Percentiles rank a stretch among this genome's conserved stretches.
Conservation (phyloP, 1,284 basidiomycete genomes). For the Papiliotrema laurentii region DNA sequence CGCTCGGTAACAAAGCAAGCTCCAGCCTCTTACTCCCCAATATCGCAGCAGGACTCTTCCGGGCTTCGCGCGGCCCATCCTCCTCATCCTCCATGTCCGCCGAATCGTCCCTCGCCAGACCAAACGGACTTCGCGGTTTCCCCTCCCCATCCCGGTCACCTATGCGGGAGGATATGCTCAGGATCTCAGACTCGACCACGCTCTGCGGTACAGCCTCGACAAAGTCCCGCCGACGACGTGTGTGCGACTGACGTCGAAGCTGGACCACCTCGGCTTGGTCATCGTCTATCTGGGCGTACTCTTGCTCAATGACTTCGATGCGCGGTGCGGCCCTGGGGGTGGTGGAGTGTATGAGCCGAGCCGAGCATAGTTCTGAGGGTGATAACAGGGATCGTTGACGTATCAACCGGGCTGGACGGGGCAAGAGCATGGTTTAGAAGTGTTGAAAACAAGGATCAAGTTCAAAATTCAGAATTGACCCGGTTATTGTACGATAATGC, state of each 20-base stretch:
- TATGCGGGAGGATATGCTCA: not conserved
- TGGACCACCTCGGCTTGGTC: not conserved
- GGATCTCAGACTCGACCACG: not conserved
- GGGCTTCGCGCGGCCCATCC: conserved; percentile 48
- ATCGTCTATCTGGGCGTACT: not conserved
- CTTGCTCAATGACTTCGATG: not conserved
- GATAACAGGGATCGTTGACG: not conserved
- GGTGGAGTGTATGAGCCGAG: not conserved
- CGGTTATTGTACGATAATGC: no score
- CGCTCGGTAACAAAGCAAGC: conserved; percentile 62
- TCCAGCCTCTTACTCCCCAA: conserved; percentile 71
- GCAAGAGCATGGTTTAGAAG: not conserved
- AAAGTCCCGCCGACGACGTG: not conserved
- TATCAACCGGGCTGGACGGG: not conserved
- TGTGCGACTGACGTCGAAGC: no score
- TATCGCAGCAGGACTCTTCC: conserved; percentile 73
- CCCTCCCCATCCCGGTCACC: not conserved
- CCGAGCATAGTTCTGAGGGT: not conserved
- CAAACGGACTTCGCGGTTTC: not conserved
- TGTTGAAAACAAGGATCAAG: no score
- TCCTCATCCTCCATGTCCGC: conserved; percentile 5
- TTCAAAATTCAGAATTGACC: no score
- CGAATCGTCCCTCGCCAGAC: not conserved
- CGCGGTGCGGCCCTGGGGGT: not conserved
- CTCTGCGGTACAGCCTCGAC: not conserved